A percentile compares a stretch with the other conserved stretches of the same genome.
phyloP scores from a whole-genome alignment of 805 yeast species.

The Suhomyces emberorum region DNA sequence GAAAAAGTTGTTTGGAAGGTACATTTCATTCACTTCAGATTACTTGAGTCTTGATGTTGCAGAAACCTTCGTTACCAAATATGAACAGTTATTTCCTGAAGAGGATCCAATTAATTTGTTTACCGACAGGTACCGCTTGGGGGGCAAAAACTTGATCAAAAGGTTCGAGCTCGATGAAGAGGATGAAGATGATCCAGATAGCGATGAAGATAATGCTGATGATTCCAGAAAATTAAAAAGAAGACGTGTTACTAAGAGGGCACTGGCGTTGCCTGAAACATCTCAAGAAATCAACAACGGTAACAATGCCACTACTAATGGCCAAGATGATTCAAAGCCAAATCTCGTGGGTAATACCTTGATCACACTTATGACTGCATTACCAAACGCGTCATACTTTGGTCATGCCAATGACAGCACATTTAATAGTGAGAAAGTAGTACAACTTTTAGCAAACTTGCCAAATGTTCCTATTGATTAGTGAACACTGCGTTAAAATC shows the following conservation, averaged over 20 bases:
- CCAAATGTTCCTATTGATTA: conserved; percentile 19
- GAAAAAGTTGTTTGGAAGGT: conserved; percentile 38
- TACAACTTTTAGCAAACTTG: conserved; percentile 35
- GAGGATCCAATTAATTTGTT: conserved; percentile 42
- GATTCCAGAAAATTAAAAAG: conserved; percentile 14
- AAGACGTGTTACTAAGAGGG: conserved; percentile 2
- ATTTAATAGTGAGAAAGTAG: conserved; percentile 55
- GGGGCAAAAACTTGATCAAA: conserved; percentile 34
- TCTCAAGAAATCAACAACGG: neutral
- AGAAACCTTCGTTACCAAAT: conserved; percentile 62
- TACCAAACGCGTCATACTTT: conserved; percentile 62
- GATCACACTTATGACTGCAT: conserved; percentile 15
- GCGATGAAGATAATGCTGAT: conserved; percentile 20
- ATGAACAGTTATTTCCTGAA: conserved; percentile 60
- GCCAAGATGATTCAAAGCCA: conserved; percentile 6
- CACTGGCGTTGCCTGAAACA: neutral
- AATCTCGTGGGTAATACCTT: conserved; percentile 12
- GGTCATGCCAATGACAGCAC: conserved; percentile 43
- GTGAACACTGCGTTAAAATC: too few species aligned
- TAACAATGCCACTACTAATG: neutral
- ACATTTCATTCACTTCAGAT: conserved; percentile 64
- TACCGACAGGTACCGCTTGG: conserved; percentile 37
- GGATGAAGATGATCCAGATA: conserved; percentile 12
- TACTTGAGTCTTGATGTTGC: conserved; percentile 71
- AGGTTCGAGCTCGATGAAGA: conserved; percentile 35